Evolutionary conservation across 2,329 filamentous ascomycete species (phyloP).

Genomic region (Claviceps fusiformis): DNA sequence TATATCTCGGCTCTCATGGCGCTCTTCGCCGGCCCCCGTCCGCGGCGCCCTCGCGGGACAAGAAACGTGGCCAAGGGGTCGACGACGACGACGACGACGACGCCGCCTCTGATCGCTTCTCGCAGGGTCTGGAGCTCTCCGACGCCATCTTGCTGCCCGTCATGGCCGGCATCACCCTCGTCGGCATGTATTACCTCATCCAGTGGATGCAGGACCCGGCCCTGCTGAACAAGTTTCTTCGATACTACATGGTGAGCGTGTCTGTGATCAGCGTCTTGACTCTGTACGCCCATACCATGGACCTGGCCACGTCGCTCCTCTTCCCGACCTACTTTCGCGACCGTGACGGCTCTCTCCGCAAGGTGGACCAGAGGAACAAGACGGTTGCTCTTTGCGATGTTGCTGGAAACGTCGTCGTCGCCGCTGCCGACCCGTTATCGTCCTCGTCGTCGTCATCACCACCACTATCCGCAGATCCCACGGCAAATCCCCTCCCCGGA

Average conservation of each 20-base stretch:
- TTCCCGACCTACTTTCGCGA: conserved; percentile 60
- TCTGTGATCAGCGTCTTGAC: conserved; percentile 65
- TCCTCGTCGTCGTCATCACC: not conserved
- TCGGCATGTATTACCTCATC: conserved; percentile 73
- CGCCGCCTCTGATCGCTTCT: conserved; percentile 30
- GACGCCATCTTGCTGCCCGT: conserved; percentile 81
- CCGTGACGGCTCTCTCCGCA: conserved; percentile 27
- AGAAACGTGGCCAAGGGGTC: conserved; percentile 29
- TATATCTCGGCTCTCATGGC: conserved; percentile 75
- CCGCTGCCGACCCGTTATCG: conserved; percentile 5
- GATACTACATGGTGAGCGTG: conserved; percentile 69
- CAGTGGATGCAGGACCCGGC: conserved; percentile 75
- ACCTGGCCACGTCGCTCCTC: conserved; percentile 49
- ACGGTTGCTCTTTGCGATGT: conserved; percentile 25
- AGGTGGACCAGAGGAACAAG: conserved; percentile 27
- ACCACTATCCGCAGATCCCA: conserved; percentile 5
- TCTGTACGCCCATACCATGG: conserved; percentile 58
- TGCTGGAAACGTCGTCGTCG: conserved; percentile 16
- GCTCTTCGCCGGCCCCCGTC: conserved; percentile 73
- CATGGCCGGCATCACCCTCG: conserved; percentile 57
- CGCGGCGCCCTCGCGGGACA: conserved; percentile 46
- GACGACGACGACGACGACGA: conserved; percentile 30
- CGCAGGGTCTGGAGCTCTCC: conserved; percentile 43
- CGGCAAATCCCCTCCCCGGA: conserved; percentile 18
- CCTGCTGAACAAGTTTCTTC: conserved; percentile 69